phyloP scores from a whole-genome alignment of 495 filamentous ascomycete genomes.

The Rhizodiscina lignyota region DNA sequence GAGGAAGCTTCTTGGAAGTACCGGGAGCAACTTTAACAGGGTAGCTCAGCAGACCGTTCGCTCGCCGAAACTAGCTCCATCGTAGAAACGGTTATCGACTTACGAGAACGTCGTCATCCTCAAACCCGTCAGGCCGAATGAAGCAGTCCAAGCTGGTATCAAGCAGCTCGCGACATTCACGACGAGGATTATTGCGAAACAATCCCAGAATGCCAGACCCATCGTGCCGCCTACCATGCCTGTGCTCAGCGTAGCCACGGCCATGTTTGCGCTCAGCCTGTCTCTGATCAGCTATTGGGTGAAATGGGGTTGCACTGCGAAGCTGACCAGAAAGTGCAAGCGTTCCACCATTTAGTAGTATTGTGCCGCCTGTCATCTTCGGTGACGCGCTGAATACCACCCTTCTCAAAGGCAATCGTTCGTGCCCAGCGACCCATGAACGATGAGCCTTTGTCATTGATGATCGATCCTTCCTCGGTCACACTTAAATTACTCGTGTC shows the following conservation, averaged over 20 bases:
- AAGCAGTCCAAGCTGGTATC: conserved; percentile 24
- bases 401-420: conserved; percentile 8
- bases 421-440: too few species aligned
- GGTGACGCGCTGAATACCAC: conserved; percentile 9
- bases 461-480: too few species aligned
- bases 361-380: conserved; percentile 7
- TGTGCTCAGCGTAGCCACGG: conserved; percentile 8
- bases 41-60: too few species aligned
- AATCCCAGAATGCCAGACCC: conserved; percentile 12
- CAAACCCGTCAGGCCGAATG: conserved; percentile 20
- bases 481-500: too few species aligned
- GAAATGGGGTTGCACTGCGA: too few species aligned
- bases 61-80: too few species aligned
- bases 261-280: conserved; percentile 12
- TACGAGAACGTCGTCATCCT: conserved; percentile 27
- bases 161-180: conserved; percentile 15
- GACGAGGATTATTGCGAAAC: conserved; percentile 11
- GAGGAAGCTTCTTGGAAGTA: too few species aligned
- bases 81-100: too few species aligned
- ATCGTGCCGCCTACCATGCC: conserved; percentile 8
- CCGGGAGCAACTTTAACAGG: too few species aligned
- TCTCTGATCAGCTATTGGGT: too few species aligned
- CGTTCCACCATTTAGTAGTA: conserved; percentile 9
- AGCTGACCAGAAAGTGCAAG: conserved; percentile 10
- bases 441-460: too few species aligned